phyloP scores from a whole-genome alignment of 192 early-diverging fungal species.

The Borealophlyctis nickersoniae region DNA sequence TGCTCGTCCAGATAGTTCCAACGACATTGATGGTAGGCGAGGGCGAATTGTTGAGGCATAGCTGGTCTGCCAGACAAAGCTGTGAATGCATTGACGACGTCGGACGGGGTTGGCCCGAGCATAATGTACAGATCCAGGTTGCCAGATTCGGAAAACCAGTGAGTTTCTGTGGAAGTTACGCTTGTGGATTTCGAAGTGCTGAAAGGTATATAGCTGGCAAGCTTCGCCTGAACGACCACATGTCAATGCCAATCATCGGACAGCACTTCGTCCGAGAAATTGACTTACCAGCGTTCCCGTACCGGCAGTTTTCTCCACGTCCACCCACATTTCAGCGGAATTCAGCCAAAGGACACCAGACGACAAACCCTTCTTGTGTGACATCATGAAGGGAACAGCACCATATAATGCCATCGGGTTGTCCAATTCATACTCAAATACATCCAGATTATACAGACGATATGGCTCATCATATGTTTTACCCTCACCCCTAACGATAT shows the following conservation, averaged over 20 bases:
- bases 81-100: conserved; percentile 71
- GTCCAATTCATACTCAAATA: conserved; percentile 95
- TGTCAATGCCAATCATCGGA: too few species aligned
- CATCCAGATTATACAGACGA: conserved; percentile 95
- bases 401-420: conserved; percentile 98
- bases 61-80: conserved; percentile 74
- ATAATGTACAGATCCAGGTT: conserved; percentile 86
- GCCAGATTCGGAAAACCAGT: conserved; percentile 94
- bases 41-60: conserved; percentile 84
- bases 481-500: conserved; percentile 49
- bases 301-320: conserved; percentile 70
- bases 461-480: conserved; percentile 87
- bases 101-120: conserved; percentile 63
- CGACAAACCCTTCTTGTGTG: conserved; percentile 71
- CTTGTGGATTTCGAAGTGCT: conserved; percentile 3
- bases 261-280: too few species aligned
- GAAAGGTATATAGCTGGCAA: conserved; percentile 19
- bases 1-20: conserved; percentile 96
- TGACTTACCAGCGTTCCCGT: conserved; percentile 30
- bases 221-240: conserved; percentile 13
- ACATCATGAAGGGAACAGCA: conserved; percentile 89
- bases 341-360: conserved; percentile 91
- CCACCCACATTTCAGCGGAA: conserved; percentile 97
- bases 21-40: conserved; percentile 94
- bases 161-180: conserved; percentile 60